Base-by-base conservation (phyloP, 1,139 yeast genomes). In the Candida tunisiensis region DNA sequence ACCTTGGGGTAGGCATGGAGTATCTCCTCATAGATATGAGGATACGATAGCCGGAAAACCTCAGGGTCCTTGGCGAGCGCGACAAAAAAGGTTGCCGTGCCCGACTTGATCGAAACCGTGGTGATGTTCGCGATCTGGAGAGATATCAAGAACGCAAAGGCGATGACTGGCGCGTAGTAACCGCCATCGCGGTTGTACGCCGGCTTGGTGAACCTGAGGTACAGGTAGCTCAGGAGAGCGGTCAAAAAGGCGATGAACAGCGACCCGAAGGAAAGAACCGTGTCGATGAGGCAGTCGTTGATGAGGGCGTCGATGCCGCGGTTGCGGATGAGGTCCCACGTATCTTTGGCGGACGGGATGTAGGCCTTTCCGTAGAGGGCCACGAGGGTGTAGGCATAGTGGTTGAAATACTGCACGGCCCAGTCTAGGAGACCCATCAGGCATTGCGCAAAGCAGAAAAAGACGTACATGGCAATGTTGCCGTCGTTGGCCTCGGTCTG, bases 51-150 rank as follows among this genome's bases (percentile, higher is more conserved):
- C 42, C 69, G 71, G 60, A 75, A 74, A 5, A 82, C 73, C 40
- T 82, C 91, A 1, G 95, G 94, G 41, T 83, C 93, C 41, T 73
- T 72, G 8, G 91, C 88, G 46, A 80, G 60, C 1, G 93, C 88
- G 26, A 83, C 74, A 51, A 83, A 83, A 49, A 85, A 74, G 0
- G 94, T 77, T 3, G 92, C 70, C 1, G 77, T 69, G 9, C 95
- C 95, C 1, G 85, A 72, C 34, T 70, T 72, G 33, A 83, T 70
- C 1, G 82, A 77, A 14, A 77, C 72, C 33, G 74, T 68, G 14
- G 83, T 60, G 34, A 82, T 62, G 39, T 79, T 69, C 31, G 79
- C 66, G 32, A 85, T 67, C 53, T 85, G 94, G 23, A 79, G 58
- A 0, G 88, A 67, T 33, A 85, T 70, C 26, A 82, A 57, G 46